These are phyloP conservation scores for Colletotrichum sp. DNA, from an alignment of 2,329 filamentous ascomycete species.

Conservation along the genomic window DNA sequence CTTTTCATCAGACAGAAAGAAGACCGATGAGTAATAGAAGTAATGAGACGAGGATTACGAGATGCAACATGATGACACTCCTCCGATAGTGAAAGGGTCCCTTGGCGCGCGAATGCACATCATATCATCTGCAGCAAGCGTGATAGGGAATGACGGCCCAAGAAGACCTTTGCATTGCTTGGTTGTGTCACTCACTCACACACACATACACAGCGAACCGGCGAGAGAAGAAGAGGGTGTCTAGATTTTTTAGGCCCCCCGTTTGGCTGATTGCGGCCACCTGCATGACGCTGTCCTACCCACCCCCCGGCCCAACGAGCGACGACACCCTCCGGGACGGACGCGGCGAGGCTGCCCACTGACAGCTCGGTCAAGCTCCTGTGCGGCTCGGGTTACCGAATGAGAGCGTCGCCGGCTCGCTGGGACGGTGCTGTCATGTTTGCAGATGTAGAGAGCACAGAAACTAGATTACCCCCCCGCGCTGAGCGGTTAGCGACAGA, in stretches of 20 bases:
- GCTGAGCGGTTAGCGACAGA: not conserved
- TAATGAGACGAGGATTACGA: not conserved
- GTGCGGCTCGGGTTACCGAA: not conserved
- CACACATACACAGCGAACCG: not conserved
- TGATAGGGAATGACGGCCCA: not conserved
- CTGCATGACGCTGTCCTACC: constrained; percentile 30
- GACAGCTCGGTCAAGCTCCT: constrained; percentile 6
- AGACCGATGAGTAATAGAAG: not conserved
- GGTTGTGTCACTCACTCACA: not conserved
- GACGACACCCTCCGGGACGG: not conserved
- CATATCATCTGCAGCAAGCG: not conserved
- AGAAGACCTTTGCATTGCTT: not conserved
- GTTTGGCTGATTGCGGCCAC: constrained; percentile 29
- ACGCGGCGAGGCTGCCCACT: not conserved
- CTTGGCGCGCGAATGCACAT: not conserved
- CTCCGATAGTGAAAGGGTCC: not conserved
- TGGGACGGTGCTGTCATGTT: not conserved
- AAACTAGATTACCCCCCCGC: not conserved
- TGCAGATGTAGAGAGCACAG: not conserved
- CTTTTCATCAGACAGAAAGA: not conserved
- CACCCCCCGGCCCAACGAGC: not conserved
- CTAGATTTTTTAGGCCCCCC: not conserved
- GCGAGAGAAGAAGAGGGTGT: not conserved
- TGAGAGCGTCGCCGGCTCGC: not conserved
- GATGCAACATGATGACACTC: not conserved